These are phyloP conservation scores for Aureobasidium sp. DNA, from an alignment of 2,329 filamentous ascomycete genomes.

Conservation along the genomic window DNA sequence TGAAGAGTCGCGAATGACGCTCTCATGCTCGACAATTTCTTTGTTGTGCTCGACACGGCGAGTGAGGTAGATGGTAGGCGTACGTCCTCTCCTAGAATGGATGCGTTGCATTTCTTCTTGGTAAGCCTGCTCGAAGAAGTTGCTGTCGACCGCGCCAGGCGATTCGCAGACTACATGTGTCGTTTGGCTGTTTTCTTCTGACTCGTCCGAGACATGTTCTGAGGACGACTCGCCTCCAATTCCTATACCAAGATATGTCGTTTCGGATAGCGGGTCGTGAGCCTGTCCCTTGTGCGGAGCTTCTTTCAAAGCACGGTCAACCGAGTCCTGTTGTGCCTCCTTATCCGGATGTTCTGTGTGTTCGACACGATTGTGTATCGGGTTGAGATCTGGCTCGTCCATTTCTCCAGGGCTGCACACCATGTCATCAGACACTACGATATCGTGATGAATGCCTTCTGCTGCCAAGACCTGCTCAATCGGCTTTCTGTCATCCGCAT, in stretches of 20 bases:
- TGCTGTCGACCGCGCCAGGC: conserved; percentile 73
- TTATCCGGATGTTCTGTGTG: conserved; percentile 26
- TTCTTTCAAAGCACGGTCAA: conserved; percentile 17
- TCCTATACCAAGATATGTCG: conserved; percentile 70
- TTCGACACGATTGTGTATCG: conserved; percentile 23
- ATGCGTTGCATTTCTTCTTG: conserved; percentile 74
- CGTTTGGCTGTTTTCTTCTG: conserved; percentile 29
- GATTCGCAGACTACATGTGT: conserved; percentile 67
- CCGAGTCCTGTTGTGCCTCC: not conserved
- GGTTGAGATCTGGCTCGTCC: conserved; percentile 12
- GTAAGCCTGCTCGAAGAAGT: conserved; percentile 86
- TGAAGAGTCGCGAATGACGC: conserved; percentile 19
- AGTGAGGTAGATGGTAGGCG: conserved; percentile 53
- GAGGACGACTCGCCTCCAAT: conserved; percentile 40
- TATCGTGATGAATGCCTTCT: conserved; percentile 48
- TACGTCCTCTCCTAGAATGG: conserved; percentile 40
- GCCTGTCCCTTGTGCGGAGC: conserved; percentile 52
- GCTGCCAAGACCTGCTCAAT: conserved; percentile 45
- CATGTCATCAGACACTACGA: conserved; percentile 29
- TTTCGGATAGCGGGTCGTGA: conserved; percentile 57
- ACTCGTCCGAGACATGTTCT: conserved; percentile 27
- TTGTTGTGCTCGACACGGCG: conserved; percentile 42
- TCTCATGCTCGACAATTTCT: conserved; percentile 28
- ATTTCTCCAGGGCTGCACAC: conserved; percentile 24
- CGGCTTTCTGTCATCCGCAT: conserved; percentile 44